Evolutionary conservation across 2,329 filamentous ascomycete species (phyloP).

Genomic region (Fusarium fracticaudum): DNA sequence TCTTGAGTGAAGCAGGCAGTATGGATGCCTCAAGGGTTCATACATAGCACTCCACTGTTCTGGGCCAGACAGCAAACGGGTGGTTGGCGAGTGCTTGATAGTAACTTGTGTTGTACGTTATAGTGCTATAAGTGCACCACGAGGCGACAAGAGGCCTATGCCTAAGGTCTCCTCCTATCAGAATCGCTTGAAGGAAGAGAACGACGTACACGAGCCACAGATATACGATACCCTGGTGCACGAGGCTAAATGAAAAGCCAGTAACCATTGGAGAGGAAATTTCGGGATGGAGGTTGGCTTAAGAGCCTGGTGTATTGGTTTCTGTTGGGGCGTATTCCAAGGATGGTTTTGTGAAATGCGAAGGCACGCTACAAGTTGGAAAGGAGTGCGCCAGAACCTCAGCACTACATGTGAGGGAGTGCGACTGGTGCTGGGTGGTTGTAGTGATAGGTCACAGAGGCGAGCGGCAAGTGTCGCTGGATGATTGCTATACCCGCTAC

Average conservation of each 20-base stretch:
- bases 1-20: slow-evolving; percentile 24
- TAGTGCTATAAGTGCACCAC: slow-evolving; percentile 4
- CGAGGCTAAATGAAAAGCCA: slow-evolving; percentile 13
- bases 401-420: not conserved
- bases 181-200: not conserved
- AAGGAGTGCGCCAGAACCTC: slow-evolving; percentile 20
- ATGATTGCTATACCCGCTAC: not conserved
- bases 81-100: slow-evolving; percentile 1
- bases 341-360: slow-evolving; percentile 17
- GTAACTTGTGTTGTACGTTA: slow-evolving; percentile 9
- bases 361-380: slow-evolving; percentile 33
- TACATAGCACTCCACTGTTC: slow-evolving; percentile 11
- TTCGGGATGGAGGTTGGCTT: slow-evolving; percentile 13
- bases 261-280: slow-evolving; percentile 5
- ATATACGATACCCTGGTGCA: slow-evolving; percentile 27
- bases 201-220: slow-evolving; percentile 17
- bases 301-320: slow-evolving; percentile 29
- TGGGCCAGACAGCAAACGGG: slow-evolving; percentile 9
- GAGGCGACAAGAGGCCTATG: slow-evolving; percentile 1
- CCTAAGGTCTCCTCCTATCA: not conserved
- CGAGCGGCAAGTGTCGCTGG: not conserved
- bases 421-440: not conserved
- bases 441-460: not conserved
- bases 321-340: slow-evolving; percentile 24
- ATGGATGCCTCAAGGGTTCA: slow-evolving; percentile 27